Conservation (phyloP, 2,329 filamentous ascomycete species). For the Ilyonectria destructans region DNA sequence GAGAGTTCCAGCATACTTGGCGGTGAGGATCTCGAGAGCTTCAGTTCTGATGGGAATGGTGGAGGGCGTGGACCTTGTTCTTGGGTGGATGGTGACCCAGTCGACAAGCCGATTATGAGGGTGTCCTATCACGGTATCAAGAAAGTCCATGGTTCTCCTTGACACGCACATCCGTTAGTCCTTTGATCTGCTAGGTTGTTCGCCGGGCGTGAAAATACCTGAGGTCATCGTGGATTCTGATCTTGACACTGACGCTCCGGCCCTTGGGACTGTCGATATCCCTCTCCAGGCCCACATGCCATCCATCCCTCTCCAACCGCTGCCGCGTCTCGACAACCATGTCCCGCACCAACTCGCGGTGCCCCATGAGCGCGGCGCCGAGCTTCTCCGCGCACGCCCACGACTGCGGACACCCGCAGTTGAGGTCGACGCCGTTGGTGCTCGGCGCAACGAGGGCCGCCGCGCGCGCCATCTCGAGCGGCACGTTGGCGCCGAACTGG, state of each 20-base stretch:
- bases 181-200: background rate
- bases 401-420: slow-evolving; percentile 82
- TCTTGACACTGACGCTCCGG: slow-evolving; percentile 79
- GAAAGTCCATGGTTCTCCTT: slow-evolving; percentile 73
- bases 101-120: slow-evolving; percentile 69
- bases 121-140: slow-evolving; percentile 74
- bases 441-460: slow-evolving; percentile 74
- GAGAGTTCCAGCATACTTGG: slow-evolving; percentile 67
- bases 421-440: slow-evolving; percentile 78
- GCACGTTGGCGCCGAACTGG: slow-evolving; percentile 77
- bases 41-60: slow-evolving; percentile 74
- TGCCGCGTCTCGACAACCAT: slow-evolving; percentile 74
- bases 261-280: slow-evolving; percentile 63
- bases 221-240: slow-evolving; percentile 77
- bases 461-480: slow-evolving; percentile 75
- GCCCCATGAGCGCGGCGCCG: slow-evolving; percentile 79
- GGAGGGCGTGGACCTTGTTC: slow-evolving; percentile 74
- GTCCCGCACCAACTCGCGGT: slow-evolving; percentile 75
- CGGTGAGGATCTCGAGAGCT: slow-evolving; percentile 71
- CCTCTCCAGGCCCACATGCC: slow-evolving; percentile 63
- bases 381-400: slow-evolving; percentile 81
- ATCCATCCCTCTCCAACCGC: slow-evolving; percentile 68
- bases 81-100: slow-evolving; percentile 80
- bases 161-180: background rate
- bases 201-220: slow-evolving; percentile 54